Base-by-base conservation (phyloP, 257 asterid species). In the Salvia hispanica region DNA sequence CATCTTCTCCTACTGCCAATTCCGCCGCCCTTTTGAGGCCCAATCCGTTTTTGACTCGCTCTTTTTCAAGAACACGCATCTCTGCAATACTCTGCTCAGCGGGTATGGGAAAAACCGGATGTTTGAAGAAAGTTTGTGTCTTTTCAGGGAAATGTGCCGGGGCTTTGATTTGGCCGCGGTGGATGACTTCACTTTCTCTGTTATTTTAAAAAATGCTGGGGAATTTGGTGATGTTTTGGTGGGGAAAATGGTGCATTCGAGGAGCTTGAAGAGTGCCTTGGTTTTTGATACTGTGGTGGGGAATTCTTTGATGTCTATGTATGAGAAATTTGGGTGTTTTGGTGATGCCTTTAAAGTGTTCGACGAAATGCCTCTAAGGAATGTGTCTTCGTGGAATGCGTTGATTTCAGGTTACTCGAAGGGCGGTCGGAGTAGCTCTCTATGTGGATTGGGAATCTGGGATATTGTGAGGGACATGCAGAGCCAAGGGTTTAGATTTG, bases 291-390 rank as follows among this genome's bases (percentile, higher is more conserved):
- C 73, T 42, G 83, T 88, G 57, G 95, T 83, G 58, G 87, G 83
- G 15, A 88, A 86, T 65, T 84, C 93, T 39, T 69, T 88, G 64
- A 81, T 88, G 80, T 70, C 84, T 2, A 72, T 84, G 93, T 88
- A 85, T 55, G 15, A 62, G 25, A 88, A 72, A 69, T 76, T 77
- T 64, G 93, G 83, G 63, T 64, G 14, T 48, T 69, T 80, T 50
- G 66, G 25, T 39, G 82, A 80, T 68, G 61, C 83, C 2, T 31
- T 77, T 72, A 88, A 80, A 33, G 77, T 82, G 87, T 88, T 88
- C 58, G 88, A 88, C 44, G 87, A 82, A 83, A 85, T 85, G 88
- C 86, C 84, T 13, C 37, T 64, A 0, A 83, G 82, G 46, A 85
- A 77, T 73, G 76, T 71, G 11, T 63, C 87, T 42, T 88, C 95